Evolutionary conservation across 371 early-diverging fungal species (phyloP), one percentile per base, ranked within the genome.

Genomic region (Lichtheimia ramosa): DNA sequence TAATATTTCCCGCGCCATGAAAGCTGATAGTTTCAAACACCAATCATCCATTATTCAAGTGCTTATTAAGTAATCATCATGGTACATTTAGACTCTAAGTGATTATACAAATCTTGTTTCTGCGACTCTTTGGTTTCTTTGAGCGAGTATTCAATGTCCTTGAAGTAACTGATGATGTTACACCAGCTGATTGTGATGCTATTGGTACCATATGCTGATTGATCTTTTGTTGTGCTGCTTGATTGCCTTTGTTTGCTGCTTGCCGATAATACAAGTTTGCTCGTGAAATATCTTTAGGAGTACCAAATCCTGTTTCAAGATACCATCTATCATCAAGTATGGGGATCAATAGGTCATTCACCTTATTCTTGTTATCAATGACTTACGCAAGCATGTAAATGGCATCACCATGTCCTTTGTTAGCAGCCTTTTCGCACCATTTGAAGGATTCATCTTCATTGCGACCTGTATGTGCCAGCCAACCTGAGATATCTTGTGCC

Each of bases 401-500:
- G 7, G 80, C 80, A 51, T 76, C 73, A 23, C 63, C 63, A 24
- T 70, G 41, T 16, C 64, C 63, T 41, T 61, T 50, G 14, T 69
- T 66, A 24, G 75, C 77, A n/a, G 77, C 77, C 21, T 64, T 58
- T 52, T 66, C 66, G 58, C 80, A 79, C 80, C 80, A 79, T 46
- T 46, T 56, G 41, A 74, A 79, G 0, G 80, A 68, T 16, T 55
- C 61, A 64, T 77, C 86, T 53, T 85, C 84, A 15, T 87, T 74
- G 7, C 64, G 57, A 1, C 54, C 41, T 12, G 56, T 58, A 48
- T 57, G 53, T 15, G 34, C 59, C 25, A 63, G 28, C 80, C 80
- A 74, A 13, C 64, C 63, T 12, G 77, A 71, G 18, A 69, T 72
- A 57, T 79, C 74, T 5, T 34, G 54, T 28, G 48, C 39, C n/a